Conservation (phyloP, 2,329 filamentous ascomycete species). For the Myriosclerotinia scirpicola region DNA sequence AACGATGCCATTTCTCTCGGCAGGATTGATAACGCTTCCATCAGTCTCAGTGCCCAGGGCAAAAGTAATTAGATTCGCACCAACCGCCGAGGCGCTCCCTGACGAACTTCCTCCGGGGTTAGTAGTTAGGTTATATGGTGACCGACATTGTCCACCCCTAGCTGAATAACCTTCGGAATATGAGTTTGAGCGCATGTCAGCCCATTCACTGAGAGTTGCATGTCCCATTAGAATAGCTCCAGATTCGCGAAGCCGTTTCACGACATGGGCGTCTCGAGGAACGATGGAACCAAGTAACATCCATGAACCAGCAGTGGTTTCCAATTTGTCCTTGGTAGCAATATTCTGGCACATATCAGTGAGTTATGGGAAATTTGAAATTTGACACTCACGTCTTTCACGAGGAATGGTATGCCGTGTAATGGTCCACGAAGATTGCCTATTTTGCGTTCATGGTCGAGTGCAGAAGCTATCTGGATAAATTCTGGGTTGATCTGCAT, state of each 20-base stretch:
- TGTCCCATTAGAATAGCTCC: conserved; percentile 68
- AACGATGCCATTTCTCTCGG: conserved; percentile 66
- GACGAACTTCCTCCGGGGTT: conserved; percentile 69
- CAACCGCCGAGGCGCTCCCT: conserved; percentile 64
- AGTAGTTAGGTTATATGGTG: conserved; percentile 66
- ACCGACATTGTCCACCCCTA: conserved; percentile 63
- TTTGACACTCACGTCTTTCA: conserved; percentile 56
- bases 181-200: conserved; percentile 65
- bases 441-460: conserved; percentile 59
- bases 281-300: conserved; percentile 65
- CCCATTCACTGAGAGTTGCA: conserved; percentile 71
- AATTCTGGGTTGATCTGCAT: conserved; percentile 69
- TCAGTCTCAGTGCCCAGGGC: conserved; percentile 74
- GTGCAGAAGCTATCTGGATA: conserved; percentile 57
- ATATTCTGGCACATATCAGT: conserved; percentile 49
- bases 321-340: conserved; percentile 65
- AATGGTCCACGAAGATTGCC: conserved; percentile 63
- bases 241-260: conserved; percentile 59
- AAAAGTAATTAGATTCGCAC: conserved; percentile 62
- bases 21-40: conserved; percentile 69
- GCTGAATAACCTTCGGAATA: conserved; percentile 68
- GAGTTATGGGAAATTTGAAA: background rate
- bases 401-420: conserved; percentile 72
- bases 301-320: conserved; percentile 72
- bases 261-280: conserved; percentile 66